phyloP scores from a whole-genome alignment of 495 filamentous ascomycete species.

The Penicillium coprophilum region DNA sequence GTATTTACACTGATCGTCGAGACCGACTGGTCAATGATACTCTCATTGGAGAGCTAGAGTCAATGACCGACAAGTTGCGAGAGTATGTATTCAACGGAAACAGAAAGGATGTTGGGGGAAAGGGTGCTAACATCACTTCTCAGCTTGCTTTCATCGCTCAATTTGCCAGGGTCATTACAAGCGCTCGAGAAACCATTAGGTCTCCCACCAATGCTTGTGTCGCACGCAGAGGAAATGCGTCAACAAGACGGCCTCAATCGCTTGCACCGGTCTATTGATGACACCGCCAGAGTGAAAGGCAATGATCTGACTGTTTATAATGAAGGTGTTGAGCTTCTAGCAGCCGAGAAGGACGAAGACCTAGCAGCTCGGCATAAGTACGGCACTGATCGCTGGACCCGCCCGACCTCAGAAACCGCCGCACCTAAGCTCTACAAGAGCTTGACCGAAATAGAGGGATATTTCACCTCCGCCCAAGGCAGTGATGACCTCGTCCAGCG shows the following conservation, averaged over 20 bases:
- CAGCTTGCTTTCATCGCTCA: slow-evolving; percentile 72
- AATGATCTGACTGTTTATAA: slow-evolving; percentile 73
- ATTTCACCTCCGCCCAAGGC: slow-evolving; percentile 79
- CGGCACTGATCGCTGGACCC: slow-evolving; percentile 83
- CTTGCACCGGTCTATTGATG: slow-evolving; percentile 72
- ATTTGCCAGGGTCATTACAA: slow-evolving; percentile 89
- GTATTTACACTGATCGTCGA: slow-evolving; percentile 89
- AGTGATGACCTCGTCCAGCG: slow-evolving; percentile 78
- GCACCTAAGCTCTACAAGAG: slow-evolving; percentile 74
- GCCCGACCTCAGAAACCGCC: slow-evolving; percentile 65
- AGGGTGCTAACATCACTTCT: slow-evolving; percentile 15
- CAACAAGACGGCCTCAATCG: slow-evolving; percentile 82
- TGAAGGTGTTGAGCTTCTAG: slow-evolving; percentile 75
- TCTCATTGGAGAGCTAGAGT: slow-evolving; percentile 82
- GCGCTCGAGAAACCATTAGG: slow-evolving; percentile 94
- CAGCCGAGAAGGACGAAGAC: slow-evolving; percentile 81
- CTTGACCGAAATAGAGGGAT: slow-evolving; percentile 77
- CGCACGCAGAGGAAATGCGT: slow-evolving; percentile 93
- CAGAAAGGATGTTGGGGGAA: neutral
- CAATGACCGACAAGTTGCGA: slow-evolving; percentile 74
- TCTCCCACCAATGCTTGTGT: slow-evolving; percentile 76
- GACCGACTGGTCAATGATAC: slow-evolving; percentile 84
- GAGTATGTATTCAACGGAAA: slow-evolving; percentile 48
- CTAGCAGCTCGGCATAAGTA: slow-evolving; percentile 70
- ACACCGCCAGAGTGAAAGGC: slow-evolving; percentile 80